Evolutionary conservation across 306 rosid genomes (phyloP), one percentile per base, ranked within the genome.

Genomic region (Trifolium subterraneum): DNA sequence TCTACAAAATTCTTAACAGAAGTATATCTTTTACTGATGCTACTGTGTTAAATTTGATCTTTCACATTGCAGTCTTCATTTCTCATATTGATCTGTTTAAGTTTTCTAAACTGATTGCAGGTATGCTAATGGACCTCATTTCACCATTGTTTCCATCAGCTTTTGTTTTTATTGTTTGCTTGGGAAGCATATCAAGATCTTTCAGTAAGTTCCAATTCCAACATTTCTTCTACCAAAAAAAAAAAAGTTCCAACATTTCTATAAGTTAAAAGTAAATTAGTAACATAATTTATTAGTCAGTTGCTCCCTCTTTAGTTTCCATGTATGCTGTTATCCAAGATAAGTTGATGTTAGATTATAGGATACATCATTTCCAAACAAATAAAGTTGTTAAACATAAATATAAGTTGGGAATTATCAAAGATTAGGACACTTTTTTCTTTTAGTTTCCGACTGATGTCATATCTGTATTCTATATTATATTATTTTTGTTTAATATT

Each of bases 81-180:
- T 50, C 16, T 65, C 62, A 51, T 48, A 20, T 68, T 79, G 81
- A 81, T 77, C 47, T 71, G 22, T 56, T 56, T 39, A 78, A 31
- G 68, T 50, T 64, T 15, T 79, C 12, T 77, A 14, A 65, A 36
- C 79, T 70, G 45, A 75, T 79, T 83, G 81, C 90, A 91, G 98
- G 97, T 75, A 91, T 94, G 98, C 86, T 94, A 77, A 94, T 94
- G 98, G 98, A 94, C 87, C 96, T 94, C 35, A 80, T 88, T 76
- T 94, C 98, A 45, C 98, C 98, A 23, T 72, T 94, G 82, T 90
- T 81, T 87, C 98, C 96, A 50, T 91, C 98, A 8, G 97, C 88
- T 72, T 91, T 94, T 73, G 87, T 94, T 76, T 72, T 85, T 72
- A 71, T 94, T 25, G 98, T 94, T 75, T 94, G 98, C 84, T 70